Percentiles rank a stretch among this genome's conserved stretches.
Evolutionary conservation across 2,329 filamentous ascomycete species (phyloP).

Genomic region (Colletotrichum sp.): DNA sequence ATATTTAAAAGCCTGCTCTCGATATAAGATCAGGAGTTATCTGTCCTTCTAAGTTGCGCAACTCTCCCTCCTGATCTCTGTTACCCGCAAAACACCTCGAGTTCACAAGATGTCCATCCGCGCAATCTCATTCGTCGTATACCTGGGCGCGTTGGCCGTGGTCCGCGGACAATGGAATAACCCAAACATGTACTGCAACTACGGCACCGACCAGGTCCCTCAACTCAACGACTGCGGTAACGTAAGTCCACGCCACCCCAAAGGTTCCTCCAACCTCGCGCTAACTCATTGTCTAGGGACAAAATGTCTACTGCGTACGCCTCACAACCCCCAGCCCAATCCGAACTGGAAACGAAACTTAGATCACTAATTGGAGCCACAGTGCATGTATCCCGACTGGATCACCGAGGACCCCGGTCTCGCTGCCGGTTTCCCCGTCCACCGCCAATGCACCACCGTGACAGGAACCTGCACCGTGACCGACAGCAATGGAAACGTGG

Average conservation of each 20-base stretch:
- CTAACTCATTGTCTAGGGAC: not conserved
- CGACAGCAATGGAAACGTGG: not conserved
- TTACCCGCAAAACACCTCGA: not conserved
- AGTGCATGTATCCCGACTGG: not conserved
- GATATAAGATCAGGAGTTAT: accelerated
- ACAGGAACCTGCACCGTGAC: not conserved
- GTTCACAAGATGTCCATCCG: not conserved
- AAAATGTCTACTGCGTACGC: not conserved
- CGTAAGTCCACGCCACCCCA: not conserved
- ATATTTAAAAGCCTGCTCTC: not conserved
- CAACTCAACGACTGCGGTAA: not conserved
- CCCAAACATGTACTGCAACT: not conserved
- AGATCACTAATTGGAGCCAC: not conserved
- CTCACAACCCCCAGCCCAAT: not conserved
- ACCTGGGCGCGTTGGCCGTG: not conserved
- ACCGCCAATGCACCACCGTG: not conserved
- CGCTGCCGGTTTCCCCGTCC: not conserved
- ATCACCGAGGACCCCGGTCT: not conserved
- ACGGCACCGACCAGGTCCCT: not conserved
- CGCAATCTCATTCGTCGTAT: not conserved
- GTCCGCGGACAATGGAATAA: not conserved
- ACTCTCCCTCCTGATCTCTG: not conserved
- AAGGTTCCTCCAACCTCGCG: not conserved
- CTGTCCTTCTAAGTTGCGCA: accelerated
- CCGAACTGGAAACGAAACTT: not conserved